Percentiles rank a stretch among this genome's conserved stretches.
Conservation (phyloP, 2,329 filamentous ascomycete genomes). For the Nakataea oryzae region DNA sequence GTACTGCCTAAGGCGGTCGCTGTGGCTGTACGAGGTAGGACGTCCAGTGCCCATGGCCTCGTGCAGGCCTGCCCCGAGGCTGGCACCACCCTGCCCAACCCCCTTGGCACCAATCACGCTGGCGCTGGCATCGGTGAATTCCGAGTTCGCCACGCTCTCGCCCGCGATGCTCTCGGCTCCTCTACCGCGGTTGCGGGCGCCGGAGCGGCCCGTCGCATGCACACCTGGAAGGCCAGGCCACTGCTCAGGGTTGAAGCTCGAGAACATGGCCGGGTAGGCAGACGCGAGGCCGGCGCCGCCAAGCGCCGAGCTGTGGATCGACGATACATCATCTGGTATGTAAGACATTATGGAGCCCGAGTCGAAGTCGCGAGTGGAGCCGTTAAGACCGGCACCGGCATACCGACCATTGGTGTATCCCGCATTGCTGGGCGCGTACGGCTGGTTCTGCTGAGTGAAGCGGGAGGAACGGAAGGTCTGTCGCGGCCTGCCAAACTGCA, state of each 20-base stretch:
- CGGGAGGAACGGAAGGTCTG: constrained; percentile 85
- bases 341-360: constrained; percentile 87
- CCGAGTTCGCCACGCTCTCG: constrained; percentile 85
- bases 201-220: constrained; percentile 37
- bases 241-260: constrained; percentile 73
- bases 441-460: constrained; percentile 53
- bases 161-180: constrained; percentile 69
- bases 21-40: constrained; percentile 59
- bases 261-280: constrained; percentile 92
- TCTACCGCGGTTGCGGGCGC: constrained; percentile 30
- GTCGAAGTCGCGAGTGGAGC: constrained; percentile 49
- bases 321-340: constrained; percentile 94
- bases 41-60: constrained; percentile 57
- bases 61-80: constrained; percentile 70
- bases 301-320: constrained; percentile 83
- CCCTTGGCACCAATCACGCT: constrained; percentile 69
- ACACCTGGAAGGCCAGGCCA: constrained; percentile 73
- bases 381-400: constrained; percentile 25
- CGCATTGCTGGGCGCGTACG: constrained; percentile 11
- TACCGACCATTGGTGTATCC: constrained; percentile 23
- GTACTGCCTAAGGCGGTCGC: constrained; percentile 87
- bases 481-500: constrained; percentile 92
- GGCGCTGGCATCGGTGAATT: constrained; percentile 74
- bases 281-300: constrained; percentile 72
- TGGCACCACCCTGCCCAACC: constrained; percentile 76